Evolutionary conservation across 139 green algal species (phyloP).

Genomic region (Bryopsis sp.): DNA sequence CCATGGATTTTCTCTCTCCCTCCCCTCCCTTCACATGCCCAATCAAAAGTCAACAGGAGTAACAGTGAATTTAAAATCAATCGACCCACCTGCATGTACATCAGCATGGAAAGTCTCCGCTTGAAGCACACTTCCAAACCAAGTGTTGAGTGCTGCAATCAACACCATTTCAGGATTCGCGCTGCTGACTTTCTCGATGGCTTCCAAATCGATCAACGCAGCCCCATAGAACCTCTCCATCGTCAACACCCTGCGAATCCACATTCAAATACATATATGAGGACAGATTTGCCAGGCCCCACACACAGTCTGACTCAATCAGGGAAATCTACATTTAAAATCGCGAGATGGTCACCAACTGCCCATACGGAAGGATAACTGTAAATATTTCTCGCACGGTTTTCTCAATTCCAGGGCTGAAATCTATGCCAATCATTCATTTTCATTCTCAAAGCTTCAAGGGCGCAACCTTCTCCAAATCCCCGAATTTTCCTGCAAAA

Average conservation of each 20-base stretch:
- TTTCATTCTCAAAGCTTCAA: background rate
- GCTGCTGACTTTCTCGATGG: conserved; percentile 58
- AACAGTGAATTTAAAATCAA: background rate
- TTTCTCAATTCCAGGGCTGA: too few species aligned
- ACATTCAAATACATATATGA: background rate
- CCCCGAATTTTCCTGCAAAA: conserved; percentile 11
- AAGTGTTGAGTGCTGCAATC: conserved; percentile 91
- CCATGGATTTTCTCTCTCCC: too few species aligned
- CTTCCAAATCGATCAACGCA: conserved; percentile 82
- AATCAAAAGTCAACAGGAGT: too few species aligned
- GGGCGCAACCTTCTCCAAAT: background rate
- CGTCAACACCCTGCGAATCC: conserved; percentile 64
- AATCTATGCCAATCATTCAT: too few species aligned
- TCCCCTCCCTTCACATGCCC: too few species aligned
- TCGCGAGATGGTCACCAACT: too few species aligned
- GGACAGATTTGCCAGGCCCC: too few species aligned
- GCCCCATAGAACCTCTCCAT: conserved; percentile 87
- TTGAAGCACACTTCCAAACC: conserved; percentile 77
- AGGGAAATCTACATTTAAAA: too few species aligned
- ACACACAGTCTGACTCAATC: too few species aligned
- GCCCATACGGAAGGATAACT: too few species aligned
- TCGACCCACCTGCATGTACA: conserved; percentile 59
- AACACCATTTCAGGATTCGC: conserved; percentile 41
- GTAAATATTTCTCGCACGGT: too few species aligned
- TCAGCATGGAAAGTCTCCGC: conserved; percentile 94